A percentile compares a stretch with the other conserved stretches of the same genome.
Conservation (phyloP, 805 yeast genomes). For the Sugiyamaella boreocaroliniensis region DNA sequence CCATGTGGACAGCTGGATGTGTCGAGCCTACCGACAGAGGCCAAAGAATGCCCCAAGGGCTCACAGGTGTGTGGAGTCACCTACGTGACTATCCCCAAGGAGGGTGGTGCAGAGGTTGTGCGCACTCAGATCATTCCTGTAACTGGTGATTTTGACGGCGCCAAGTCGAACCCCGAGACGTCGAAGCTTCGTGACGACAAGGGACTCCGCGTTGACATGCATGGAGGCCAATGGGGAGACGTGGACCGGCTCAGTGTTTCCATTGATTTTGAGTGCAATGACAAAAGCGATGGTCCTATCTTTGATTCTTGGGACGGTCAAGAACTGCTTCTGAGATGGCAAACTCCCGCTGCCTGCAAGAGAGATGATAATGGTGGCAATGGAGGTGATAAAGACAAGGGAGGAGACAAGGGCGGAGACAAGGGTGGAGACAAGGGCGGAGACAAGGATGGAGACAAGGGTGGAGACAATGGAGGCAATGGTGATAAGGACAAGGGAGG, state of each 20-base stretch:
- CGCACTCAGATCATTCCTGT: slow-evolving; percentile 56
- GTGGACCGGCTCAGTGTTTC: slow-evolving; percentile 33
- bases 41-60: slow-evolving; percentile 53
- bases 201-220: slow-evolving; percentile 37
- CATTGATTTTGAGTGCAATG: slow-evolving; percentile 26
- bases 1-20: slow-evolving; percentile 51
- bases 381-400: slow-evolving; percentile 13
- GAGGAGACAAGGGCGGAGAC: slow-evolving; percentile 16
- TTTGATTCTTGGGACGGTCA: slow-evolving; percentile 19
- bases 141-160: slow-evolving; percentile 28
- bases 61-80: slow-evolving; percentile 77
- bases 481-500: slow-evolving; percentile 13
- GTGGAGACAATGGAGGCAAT: slow-evolving; percentile 15
- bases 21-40: slow-evolving; percentile 31
- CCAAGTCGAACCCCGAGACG: slow-evolving; percentile 25
- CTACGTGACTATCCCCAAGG: slow-evolving; percentile 44
- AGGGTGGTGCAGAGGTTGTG: slow-evolving; percentile 30
- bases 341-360: slow-evolving; percentile 20
- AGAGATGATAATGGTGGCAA: slow-evolving; percentile 5
- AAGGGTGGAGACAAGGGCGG: slow-evolving; percentile 10
- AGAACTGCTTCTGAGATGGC: slow-evolving; percentile 15
- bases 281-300: slow-evolving; percentile 3
- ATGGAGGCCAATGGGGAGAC: slow-evolving; percentile 68
- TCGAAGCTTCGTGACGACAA: slow-evolving; percentile 11
- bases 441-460: slow-evolving; percentile 19